Percentiles rank a stretch among this genome's conserved stretches.
These are phyloP conservation scores for Pythium aquatile DNA, from an alignment of 352 stramenopile genomes.

Conservation along the genomic window DNA sequence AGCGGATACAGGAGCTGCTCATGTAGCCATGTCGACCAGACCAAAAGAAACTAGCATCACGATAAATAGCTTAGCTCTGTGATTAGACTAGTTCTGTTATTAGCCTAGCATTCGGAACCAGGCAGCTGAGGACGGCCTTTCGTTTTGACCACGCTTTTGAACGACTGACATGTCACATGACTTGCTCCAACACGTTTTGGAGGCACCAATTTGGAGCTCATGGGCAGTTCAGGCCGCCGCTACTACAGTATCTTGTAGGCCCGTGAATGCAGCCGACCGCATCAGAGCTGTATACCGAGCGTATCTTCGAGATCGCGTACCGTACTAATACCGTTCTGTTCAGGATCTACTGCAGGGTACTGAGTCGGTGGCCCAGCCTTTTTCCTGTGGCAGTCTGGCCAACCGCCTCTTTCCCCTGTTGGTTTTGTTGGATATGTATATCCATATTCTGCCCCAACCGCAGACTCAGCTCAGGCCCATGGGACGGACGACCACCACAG, in stretches of 20 bases:
- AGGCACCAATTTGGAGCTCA: no score
- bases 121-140: background rate
- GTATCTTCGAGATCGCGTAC: no score
- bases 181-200: background rate
- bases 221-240: no score
- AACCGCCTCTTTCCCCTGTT: slow-evolving; percentile 9
- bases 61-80: no score
- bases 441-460: slow-evolving; percentile 5
- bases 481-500: slow-evolving; percentile 22
- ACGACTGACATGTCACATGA: background rate
- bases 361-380: background rate
- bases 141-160: background rate
- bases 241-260: no score
- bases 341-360: background rate
- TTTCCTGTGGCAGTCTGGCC: slow-evolving; percentile 1
- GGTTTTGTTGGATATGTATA: background rate
- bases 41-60: background rate
- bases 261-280: no score
- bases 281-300: background rate
- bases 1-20: slow-evolving; percentile 24
- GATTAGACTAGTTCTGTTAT: background rate
- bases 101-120: background rate
- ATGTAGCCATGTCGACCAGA: slow-evolving; percentile 10
- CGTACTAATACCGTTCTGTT: background rate
- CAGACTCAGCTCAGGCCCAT: slow-evolving; percentile 9